Conservation (phyloP, 2,329 filamentous ascomycete genomes). For the Stagonosporopsis chrysanthemi region DNA sequence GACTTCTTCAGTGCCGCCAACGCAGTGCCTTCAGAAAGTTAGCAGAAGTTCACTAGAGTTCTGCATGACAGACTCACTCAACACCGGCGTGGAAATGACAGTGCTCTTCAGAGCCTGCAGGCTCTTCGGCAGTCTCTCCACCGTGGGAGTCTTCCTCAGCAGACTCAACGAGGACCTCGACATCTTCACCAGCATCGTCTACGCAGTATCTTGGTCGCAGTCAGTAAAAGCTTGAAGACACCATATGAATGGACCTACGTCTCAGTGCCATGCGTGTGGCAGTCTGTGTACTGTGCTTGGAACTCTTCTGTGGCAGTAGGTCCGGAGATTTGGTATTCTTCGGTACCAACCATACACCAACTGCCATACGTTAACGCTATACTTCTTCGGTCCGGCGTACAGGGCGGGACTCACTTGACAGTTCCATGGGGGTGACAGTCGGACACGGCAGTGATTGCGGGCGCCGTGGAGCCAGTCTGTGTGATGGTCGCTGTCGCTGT, state of each 20-base stretch:
- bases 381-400: not conserved
- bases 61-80: conserved; percentile 61
- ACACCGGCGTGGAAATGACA: conserved; percentile 81
- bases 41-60: conserved; percentile 16
- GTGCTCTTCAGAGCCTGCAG: conserved; percentile 32
- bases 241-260: conserved; percentile 56
- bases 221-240: conserved; percentile 7
- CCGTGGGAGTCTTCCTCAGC: conserved; percentile 32
- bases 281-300: conserved; percentile 69
- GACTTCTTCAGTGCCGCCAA: conserved; percentile 55
- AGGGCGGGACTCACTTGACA: conserved; percentile 49
- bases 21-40: conserved; percentile 62
- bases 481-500: conserved; percentile 17
- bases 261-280: conserved; percentile 67
- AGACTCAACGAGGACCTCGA: conserved; percentile 59
- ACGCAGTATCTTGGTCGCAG: conserved; percentile 64
- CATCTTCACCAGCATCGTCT: conserved; percentile 66
- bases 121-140: conserved; percentile 20
- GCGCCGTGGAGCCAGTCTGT: conserved; percentile 21
- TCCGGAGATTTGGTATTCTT: conserved; percentile 55
- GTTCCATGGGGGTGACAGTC: conserved; percentile 61
- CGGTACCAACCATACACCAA: conserved; percentile 54
- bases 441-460: conserved; percentile 57
- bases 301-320: conserved; percentile 64
- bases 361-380: conserved; percentile 37